Percentiles rank a stretch among this genome's conserved stretches.
phyloP scores from a whole-genome alignment of 257 asterid species.

The Cynanchum wilfordii region DNA sequence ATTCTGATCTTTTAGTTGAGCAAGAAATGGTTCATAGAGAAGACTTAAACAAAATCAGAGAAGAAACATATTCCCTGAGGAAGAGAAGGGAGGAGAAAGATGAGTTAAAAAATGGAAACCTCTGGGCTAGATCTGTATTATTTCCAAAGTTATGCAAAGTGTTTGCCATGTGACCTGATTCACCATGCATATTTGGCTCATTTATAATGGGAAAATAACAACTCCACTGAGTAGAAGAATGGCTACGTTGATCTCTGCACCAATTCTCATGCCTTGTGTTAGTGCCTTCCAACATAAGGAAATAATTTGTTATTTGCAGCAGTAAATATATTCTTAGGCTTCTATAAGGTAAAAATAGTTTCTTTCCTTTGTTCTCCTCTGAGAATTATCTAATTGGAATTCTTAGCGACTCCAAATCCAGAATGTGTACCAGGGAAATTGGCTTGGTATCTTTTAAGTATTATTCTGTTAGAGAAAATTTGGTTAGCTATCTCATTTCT shows the following conservation, averaged over 20 bases:
- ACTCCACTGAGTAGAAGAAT: not conserved
- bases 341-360: not conserved
- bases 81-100: not conserved
- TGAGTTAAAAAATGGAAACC: not conserved
- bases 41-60: not conserved
- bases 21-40: not conserved
- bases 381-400: not conserved
- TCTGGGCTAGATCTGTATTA: not conserved
- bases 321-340: not conserved
- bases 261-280: not conserved
- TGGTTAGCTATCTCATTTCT: not conserved
- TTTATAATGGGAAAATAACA: not conserved
- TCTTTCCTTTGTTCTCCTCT: not conserved
- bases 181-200: not conserved
- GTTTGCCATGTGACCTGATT: not conserved
- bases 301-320: not conserved
- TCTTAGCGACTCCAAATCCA: not conserved
- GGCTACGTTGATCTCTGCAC: not conserved
- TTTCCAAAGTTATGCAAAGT: not conserved
- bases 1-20: not conserved
- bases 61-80: not conserved
- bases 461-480: not conserved
- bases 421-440: not conserved
- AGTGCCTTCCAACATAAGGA: not conserved
- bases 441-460: no score